Percentiles rank a stretch among this genome's conserved stretches.
Conservation (phyloP, 164 flowering plant genomes). For the Dillenia suffruticosa region DNA sequence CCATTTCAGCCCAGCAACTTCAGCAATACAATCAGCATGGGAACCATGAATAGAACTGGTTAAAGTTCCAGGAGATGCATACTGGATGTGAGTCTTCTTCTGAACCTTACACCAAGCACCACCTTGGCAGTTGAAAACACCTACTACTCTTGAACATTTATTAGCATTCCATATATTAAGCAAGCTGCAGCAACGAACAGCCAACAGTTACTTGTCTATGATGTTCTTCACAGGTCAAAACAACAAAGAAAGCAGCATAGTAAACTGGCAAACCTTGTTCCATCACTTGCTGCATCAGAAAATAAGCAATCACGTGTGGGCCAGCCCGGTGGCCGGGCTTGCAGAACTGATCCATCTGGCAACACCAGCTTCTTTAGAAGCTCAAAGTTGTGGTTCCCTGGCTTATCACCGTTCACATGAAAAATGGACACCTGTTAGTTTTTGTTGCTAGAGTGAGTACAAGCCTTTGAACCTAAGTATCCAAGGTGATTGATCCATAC, state of each 20-base stretch:
- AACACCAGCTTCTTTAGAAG: slow-evolving; percentile 83
- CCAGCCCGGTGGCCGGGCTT: slow-evolving; percentile 85
- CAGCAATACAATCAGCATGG: slow-evolving; percentile 59
- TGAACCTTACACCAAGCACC: slow-evolving; percentile 88
- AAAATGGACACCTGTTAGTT: not conserved
- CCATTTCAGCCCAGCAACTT: slow-evolving; percentile 71
- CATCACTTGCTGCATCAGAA: slow-evolving; percentile 94
- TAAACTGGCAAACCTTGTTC: slow-evolving; percentile 48
- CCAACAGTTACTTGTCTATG: too few species aligned
- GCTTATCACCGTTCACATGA: slow-evolving; percentile 57
- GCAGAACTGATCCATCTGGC: slow-evolving; percentile 95
- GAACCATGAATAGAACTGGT: slow-evolving; percentile 51
- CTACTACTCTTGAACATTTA: slow-evolving; percentile 82
- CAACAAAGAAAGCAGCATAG: not conserved
- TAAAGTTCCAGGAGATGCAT: slow-evolving; percentile 75
- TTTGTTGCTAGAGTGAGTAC: not conserved
- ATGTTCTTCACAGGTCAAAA: not conserved
- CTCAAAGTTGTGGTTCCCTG: slow-evolving; percentile 82
- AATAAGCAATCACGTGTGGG: slow-evolving; percentile 90
- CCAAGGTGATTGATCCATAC: slow-evolving; percentile 22
- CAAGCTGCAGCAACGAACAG: slow-evolving; percentile 44
- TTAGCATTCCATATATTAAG: slow-evolving; percentile 92
- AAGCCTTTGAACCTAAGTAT: not conserved
- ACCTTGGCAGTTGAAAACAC: slow-evolving; percentile 98
- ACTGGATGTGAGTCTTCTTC: slow-evolving; percentile 86